Base-by-base conservation (phyloP, 2,329 filamentous ascomycete genomes). In the Claviceps cyperi region DNA sequence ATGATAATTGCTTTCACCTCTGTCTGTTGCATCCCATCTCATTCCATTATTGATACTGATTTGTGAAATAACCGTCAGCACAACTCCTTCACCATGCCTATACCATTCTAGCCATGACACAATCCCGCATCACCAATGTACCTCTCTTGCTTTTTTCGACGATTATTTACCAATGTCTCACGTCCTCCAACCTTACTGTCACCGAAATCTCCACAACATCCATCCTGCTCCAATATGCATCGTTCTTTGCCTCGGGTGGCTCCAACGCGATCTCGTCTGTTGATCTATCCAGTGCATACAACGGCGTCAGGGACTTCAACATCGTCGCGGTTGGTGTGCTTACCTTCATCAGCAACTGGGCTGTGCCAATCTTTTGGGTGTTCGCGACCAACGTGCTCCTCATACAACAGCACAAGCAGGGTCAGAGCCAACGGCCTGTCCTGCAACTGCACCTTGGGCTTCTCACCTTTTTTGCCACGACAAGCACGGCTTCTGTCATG, bases 251-350 rank as follows among this genome's bases (percentile, higher is more conserved):
- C 32, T 80, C 88, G 54, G 92, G 90, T 22, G 89, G 89, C 62
- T 87, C 86, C 45, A 98, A 98, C 64, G 85, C 92, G 40, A 95
- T 98, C 57, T 94, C 90, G 13, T 91, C 86, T n/a, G 80, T 98
- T 58, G 90, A 97, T 61, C 76, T 98, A 19, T 94, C 88, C 5
- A 94, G 84, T 62, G 90, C 90, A 0, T 98, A 98, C 69, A 98
- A 98, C 60, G 92, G 92, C 54, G 75, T 98, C 38, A 77, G 76
- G 47, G 79, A 75, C 50, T 98, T 94, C 71, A 90, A 86, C 60
- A 73, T 92, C 54, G 55, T 80, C n/a, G 75, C 81, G 15, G 92
- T 98, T 15, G 92, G 88, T 0, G 54, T 86, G 3, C 72, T 98
- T 48, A 89, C 90, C 2, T 95, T 96, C 60, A 63, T 88, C 6